Conservation (phyloP, 1,139 yeast species). For the Yamadazyma kanchanaburiensis region DNA sequence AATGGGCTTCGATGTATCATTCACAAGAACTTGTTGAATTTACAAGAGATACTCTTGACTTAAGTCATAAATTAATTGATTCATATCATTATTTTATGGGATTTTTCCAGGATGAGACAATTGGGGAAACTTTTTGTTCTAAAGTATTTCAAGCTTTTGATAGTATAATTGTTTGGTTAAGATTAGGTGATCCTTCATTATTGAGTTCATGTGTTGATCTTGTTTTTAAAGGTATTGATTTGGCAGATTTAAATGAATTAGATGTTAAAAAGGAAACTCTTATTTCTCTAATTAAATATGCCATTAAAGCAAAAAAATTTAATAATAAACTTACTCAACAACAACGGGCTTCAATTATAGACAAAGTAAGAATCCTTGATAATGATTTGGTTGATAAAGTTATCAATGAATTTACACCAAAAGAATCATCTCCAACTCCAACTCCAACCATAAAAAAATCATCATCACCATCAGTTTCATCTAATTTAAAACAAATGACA, state of each 20-base stretch:
- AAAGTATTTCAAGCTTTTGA: slow-evolving; percentile 50
- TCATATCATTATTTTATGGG: slow-evolving; percentile 57
- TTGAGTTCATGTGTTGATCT: slow-evolving; percentile 71
- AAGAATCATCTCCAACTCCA: background rate
- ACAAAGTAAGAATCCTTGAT: slow-evolving; percentile 57
- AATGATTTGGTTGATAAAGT: slow-evolving; percentile 49
- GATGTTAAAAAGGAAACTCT: slow-evolving; percentile 48
- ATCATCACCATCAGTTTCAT: slow-evolving; percentile 16
- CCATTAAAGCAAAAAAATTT: slow-evolving; percentile 60
- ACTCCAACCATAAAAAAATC: background rate
- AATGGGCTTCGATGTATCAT: slow-evolving; percentile 69
- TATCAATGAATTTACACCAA: slow-evolving; percentile 39
- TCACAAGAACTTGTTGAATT: slow-evolving; percentile 65
- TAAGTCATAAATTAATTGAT: slow-evolving; percentile 65
- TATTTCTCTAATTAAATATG: slow-evolving; percentile 55
- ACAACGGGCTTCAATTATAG: slow-evolving; percentile 55
- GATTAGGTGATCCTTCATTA: slow-evolving; percentile 75
- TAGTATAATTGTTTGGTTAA: slow-evolving; percentile 71
- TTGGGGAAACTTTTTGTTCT: slow-evolving; percentile 22
- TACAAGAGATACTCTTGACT: slow-evolving; percentile 81
- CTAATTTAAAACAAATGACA: slow-evolving; percentile 39
- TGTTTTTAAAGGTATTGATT: slow-evolving; percentile 62
- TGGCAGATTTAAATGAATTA: slow-evolving; percentile 54
- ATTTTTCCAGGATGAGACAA: slow-evolving; percentile 15
- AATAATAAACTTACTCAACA: slow-evolving; percentile 61